These are phyloP conservation scores for Oryza meyeriana DNA, from an alignment of 176 grass and related monocot genomes.

Conservation along the genomic window DNA sequence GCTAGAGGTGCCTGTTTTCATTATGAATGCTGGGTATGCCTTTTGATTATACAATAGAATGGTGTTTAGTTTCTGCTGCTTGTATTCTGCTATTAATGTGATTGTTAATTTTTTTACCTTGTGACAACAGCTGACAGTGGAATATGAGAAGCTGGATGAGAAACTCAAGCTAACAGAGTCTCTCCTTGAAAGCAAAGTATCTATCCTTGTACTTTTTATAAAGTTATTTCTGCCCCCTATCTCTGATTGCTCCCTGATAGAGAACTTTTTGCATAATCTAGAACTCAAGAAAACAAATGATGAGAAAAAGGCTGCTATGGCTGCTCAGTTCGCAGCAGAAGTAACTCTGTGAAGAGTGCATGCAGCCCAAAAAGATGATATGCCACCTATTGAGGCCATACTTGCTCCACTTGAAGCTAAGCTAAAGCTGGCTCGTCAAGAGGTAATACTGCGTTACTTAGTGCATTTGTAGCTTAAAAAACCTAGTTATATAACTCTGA, in stretches of 20 bases:
- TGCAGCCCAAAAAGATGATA: conserved; percentile 94
- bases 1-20: conserved; percentile 17
- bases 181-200: conserved; percentile 84
- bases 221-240: neutral
- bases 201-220: neutral
- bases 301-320: conserved; percentile 88
- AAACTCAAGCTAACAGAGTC: conserved; percentile 80
- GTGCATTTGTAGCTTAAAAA: too few relatives aligned
- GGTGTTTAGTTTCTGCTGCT: neutral
- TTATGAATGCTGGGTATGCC: neutral
- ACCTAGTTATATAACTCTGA: too few relatives aligned
- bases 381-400: conserved; percentile 96
- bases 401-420: conserved; percentile 96
- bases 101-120: conserved; percentile 25
- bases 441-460: conserved; percentile 70
- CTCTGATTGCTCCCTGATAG: conserved; percentile 20
- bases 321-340: conserved; percentile 93
- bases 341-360: conserved; percentile 91
- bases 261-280: conserved; percentile 63
- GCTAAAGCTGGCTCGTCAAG: conserved; percentile 82
- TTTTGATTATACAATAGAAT: conserved; percentile 4
- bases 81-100: neutral
- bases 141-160: conserved; percentile 69
- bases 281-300: conserved; percentile 96
- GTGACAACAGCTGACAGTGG: conserved; percentile 53